Conservation (phyloP, 2,329 filamentous ascomycete species). For the Monilinia fructigena region DNA sequence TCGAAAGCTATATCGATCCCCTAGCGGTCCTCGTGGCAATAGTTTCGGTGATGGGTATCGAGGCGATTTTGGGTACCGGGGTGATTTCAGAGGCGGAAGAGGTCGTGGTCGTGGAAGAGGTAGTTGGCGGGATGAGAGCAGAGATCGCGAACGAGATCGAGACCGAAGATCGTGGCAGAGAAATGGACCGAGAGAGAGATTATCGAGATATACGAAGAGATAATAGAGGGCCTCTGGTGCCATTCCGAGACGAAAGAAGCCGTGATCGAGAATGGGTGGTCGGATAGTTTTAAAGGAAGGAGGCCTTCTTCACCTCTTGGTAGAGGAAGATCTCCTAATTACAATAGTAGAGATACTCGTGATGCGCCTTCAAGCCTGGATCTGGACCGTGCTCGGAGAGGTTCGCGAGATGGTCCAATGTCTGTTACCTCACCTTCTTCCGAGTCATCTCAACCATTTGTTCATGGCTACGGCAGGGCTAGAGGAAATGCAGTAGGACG, state of each 20-base stretch:
- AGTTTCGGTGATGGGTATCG: constrained; percentile 65
- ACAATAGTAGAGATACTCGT: constrained; percentile 51
- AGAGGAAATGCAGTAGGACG: constrained; percentile 49
- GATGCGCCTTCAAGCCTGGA: constrained; percentile 63
- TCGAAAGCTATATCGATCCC: constrained; percentile 55
- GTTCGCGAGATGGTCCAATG: constrained; percentile 70
- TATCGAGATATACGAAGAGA: constrained; percentile 42
- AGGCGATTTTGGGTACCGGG: constrained; percentile 53
- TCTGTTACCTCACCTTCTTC: constrained; percentile 71
- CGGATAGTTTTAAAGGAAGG: constrained; percentile 51
- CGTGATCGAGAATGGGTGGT: constrained; percentile 31
- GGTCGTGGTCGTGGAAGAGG: constrained; percentile 44
- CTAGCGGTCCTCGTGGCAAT: constrained; percentile 64
- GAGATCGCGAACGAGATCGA: constrained; percentile 61
- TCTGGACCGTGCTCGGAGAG: constrained; percentile 63
- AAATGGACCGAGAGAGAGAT: constrained; percentile 51
- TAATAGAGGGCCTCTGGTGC: constrained; percentile 12
- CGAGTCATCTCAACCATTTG: constrained; percentile 51
- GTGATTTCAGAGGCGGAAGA: constrained; percentile 53
- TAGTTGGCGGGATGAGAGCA: constrained; percentile 53
- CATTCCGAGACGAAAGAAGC: constrained; percentile 23
- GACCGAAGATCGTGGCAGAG: constrained; percentile 56
- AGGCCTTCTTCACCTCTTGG: constrained; percentile 62
- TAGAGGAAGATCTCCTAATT: constrained; percentile 64
- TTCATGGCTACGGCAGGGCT: constrained; percentile 51